phyloP scores from a whole-genome alignment of 768 basidiomycete genomes.

The Harrya chromipes region DNA sequence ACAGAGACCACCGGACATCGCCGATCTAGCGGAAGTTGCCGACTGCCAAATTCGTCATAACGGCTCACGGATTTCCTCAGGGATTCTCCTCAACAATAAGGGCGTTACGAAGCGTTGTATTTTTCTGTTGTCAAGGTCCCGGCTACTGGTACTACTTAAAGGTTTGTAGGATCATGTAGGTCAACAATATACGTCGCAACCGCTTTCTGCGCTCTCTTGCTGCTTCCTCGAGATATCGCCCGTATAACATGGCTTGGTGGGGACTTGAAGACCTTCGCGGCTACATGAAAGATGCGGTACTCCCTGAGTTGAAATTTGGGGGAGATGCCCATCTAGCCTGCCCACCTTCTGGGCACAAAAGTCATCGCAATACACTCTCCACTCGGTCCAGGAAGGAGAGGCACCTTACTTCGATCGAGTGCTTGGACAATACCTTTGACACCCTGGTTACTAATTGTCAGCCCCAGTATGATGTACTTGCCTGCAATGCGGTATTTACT shows the following conservation, averaged over 20 bases:
- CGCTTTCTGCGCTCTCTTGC: not conserved
- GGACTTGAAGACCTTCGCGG: slow-evolving; percentile 33
- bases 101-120: slow-evolving; percentile 4
- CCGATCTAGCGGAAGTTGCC: slow-evolving; percentile 26
- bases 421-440: slow-evolving; percentile 27
- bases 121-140: slow-evolving; percentile 20
- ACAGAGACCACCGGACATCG: slow-evolving; percentile 14
- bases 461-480: not conserved
- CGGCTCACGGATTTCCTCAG: not conserved
- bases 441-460: slow-evolving; percentile 29
- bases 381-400: slow-evolving; percentile 31
- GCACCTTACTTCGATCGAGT: slow-evolving; percentile 30
- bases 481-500: not conserved
- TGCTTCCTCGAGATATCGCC: not conserved
- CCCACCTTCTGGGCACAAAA: slow-evolving; percentile 32
- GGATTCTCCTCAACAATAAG: slow-evolving; percentile 16
- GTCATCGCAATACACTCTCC: slow-evolving; percentile 34
- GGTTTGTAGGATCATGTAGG: slow-evolving; percentile 2
- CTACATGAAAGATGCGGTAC: slow-evolving; percentile 34
- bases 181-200: not conserved
- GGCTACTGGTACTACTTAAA: slow-evolving; percentile 15
- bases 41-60: slow-evolving; percentile 15
- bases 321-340: slow-evolving; percentile 5
- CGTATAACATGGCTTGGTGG: slow-evolving; percentile 23
- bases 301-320: slow-evolving; percentile 32